phyloP scores from a whole-genome alignment of 371 early-diverging fungal genomes.

The Amoeboaphelidium occidentale region DNA sequence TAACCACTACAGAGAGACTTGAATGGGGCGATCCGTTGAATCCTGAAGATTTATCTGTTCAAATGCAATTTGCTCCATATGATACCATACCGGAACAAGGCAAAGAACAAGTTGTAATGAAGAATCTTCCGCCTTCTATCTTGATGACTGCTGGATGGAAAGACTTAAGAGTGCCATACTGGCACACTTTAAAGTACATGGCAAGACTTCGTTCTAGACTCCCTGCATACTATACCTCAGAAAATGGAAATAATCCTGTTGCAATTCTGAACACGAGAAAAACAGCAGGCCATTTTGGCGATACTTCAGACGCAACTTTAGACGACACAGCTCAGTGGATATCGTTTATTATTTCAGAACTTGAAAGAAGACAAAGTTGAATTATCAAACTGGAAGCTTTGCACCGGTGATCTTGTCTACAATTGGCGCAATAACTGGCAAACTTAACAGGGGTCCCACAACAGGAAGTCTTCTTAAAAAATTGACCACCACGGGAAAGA shows the following conservation, averaged over 20 bases:
- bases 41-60: no score
- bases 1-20: no score
- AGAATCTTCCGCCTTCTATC: no score
- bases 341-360: neutral
- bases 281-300: neutral
- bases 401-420: neutral
- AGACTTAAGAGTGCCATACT: neutral
- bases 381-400: neutral
- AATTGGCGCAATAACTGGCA: neutral
- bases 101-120: no score
- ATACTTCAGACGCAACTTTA: neutral
- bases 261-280: neutral
- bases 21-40: no score
- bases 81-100: no score
- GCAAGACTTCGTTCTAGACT: neutral
- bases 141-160: neutral
- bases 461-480: neutral
- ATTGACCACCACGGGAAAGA: constrained; percentile 59
- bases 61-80: no score
- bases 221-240: no score
- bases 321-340: neutral
- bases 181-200: neutral
- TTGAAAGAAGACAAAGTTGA: neutral
- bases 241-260: neutral
- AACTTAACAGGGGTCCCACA: neutral